Conservation (phyloP, 1,284 basidiomycete genomes). For the Sutorius eximius region DNA sequence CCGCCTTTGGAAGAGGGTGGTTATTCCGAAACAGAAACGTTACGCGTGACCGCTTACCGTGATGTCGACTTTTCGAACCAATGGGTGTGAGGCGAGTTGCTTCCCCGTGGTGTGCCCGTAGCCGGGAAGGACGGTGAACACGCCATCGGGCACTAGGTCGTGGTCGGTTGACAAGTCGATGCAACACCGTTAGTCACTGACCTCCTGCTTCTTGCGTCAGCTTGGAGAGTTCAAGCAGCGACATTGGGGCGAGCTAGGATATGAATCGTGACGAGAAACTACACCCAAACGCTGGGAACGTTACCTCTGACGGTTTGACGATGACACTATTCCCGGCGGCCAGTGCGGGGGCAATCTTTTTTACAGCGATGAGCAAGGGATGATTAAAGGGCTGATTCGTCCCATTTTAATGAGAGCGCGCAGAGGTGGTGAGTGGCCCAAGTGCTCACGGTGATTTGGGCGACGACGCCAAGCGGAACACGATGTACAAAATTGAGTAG, state of each 20-base stretch:
- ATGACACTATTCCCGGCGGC: constrained; percentile 83
- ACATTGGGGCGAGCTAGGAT: constrained; percentile 69
- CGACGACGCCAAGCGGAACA: constrained; percentile 79
- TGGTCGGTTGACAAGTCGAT: not conserved
- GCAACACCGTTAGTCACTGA: constrained; percentile 32
- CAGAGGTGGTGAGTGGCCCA: constrained; percentile 10
- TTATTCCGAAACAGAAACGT: constrained; percentile 1
- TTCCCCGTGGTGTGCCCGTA: constrained; percentile 62
- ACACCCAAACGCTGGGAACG: not conserved
- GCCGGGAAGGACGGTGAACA: constrained; percentile 73
- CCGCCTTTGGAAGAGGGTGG: constrained; percentile 51
- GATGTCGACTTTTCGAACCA: constrained; percentile 77
- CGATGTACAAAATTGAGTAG: constrained; percentile 76
- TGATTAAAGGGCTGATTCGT: constrained; percentile 73
- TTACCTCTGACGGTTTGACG: constrained; percentile 78
- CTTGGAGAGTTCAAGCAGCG: constrained; percentile 72
- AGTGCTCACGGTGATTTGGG: constrained; percentile 69
- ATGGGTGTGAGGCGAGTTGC: constrained; percentile 60
- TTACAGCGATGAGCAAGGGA: constrained; percentile 78
- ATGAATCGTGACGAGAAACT: not conserved
- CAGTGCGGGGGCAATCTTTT: constrained; percentile 83
- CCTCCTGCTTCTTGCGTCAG: constrained; percentile 65
- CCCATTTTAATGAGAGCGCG: constrained; percentile 7
- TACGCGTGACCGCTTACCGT: constrained; percentile 50
- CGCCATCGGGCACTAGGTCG: constrained; percentile 65